Evolutionary conservation across 495 filamentous ascomycete genomes (phyloP), one percentile per base, ranked within the genome.

Genomic region (Pyrenula aspistea): DNA sequence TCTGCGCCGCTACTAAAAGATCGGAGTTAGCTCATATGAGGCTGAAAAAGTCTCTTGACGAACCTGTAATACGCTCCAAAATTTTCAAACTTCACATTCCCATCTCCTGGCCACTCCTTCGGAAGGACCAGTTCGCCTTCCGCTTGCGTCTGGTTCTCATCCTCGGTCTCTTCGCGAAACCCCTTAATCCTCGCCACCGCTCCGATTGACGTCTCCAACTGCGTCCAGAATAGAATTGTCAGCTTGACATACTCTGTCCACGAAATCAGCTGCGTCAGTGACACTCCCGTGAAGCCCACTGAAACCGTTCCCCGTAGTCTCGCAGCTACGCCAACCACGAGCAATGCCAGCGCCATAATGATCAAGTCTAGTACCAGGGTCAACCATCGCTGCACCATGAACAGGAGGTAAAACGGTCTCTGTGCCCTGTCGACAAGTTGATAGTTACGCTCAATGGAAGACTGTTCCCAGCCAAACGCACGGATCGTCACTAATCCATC

Each of bases 371-470:
- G 61, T 0, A 76, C 76, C 1, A 82, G 61, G 1, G 63, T 71
- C 1, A 82, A 69, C 79, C 79, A 82, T 15, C 73, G 69, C 57
- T 82, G 76, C 11, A 78, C 71, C 24, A 71, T 70, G 54, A 75
- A 79, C 51, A 84, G 71, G 21, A 83, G 71, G 59, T 83, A 84
- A 61, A 78, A 81, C 22, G 81, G 81, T 22, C 71, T 65, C 56
- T 84, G 81, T 2, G 78, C 80, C 15, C 68, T 65, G 59, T 89
- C 83, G 2, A 91, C 62, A 2, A 77, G 68, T 2, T 57, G 42
- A 10, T 70, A 67, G 55, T 82, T 80, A 12, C 77, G 71, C 11
- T 69, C 62, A 54, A 77, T 65, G 53, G 77, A 67, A 3, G 68
- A 65, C 1, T 65, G 61, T 56, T 77, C 65, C 75, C 80, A 82